Base-by-base conservation (phyloP, 331 rosid species). In the Stylosanthes scabra region DNA sequence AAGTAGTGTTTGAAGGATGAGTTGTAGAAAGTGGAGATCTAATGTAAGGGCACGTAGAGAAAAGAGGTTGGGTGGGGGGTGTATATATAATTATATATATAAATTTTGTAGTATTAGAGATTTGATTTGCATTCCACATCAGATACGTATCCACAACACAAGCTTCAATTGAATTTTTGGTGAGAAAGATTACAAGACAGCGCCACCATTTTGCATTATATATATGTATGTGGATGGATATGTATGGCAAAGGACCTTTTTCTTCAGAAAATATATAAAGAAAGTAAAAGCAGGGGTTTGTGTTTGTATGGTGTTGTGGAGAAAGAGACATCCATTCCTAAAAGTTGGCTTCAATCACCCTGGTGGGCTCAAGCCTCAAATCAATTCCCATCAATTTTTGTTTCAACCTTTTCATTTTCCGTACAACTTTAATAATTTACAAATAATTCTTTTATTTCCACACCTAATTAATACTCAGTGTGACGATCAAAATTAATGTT, bases 81-180 rank as follows among this genome's bases (percentile, higher is more conserved):
- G 39, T 34, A 34, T 34, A 34, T 34, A 34, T 34, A 34, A 34
- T 34, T 34, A 50, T 71, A 40, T 71, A 76, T 34, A 50, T 71
- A 40, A 65, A 76, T 71, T 63, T 65, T 59, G 55, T 34, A 61
- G 10, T 25, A 27, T n/a, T 44, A 34, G 39, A 34, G 39, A 34
- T 34, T 34, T 34, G 63, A 77, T 67, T 82, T 77, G 80, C 80
- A 81, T 76, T 81, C 82, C 85, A 71, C 75, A 14, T 81, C 7
- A 58, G 50, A 76, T 66, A 63, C 31, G 63, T 6, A 63, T 25
- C 57, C 58, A 28, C 68, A 54, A 7, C 25, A 39, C 9, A 40
- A 15, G 7, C 14, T 63, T 45, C 76, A 76, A 52, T 66, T 59
- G 50, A 5, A 27, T 59, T 47, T 11, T 44, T 44, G 11, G 14